A percentile compares a stretch with the other conserved stretches of the same genome.
Evolutionary conservation across 768 basidiomycete species (phyloP).

Genomic region (Strobilomyces dryophilus): DNA sequence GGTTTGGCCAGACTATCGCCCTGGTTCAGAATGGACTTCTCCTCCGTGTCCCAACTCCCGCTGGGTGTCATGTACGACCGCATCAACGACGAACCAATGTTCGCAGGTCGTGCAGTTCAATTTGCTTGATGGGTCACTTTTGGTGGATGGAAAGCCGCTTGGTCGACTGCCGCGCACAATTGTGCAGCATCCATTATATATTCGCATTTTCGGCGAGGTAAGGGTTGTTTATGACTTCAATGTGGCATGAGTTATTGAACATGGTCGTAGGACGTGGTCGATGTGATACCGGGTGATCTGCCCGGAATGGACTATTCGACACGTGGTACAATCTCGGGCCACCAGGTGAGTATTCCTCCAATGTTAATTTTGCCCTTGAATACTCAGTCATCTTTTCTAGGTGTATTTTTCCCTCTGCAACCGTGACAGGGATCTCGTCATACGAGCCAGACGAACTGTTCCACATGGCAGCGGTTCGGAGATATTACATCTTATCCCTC

Average conservation of each 20-base stretch:
- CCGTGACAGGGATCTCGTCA: conserved; percentile 2
- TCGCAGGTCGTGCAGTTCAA: background rate
- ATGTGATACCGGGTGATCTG: too few relatives aligned
- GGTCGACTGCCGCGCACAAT: too few relatives aligned
- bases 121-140: background rate
- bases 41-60: background rate
- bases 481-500: conserved; percentile 18
- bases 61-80: background rate
- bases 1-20: background rate
- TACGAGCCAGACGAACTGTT: background rate
- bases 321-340: too few relatives aligned
- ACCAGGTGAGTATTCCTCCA: too few relatives aligned
- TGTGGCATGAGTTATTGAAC: too few relatives aligned
- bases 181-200: too few relatives aligned
- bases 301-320: too few relatives aligned
- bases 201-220: too few relatives aligned
- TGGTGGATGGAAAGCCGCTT: background rate
- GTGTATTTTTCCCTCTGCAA: conserved; percentile 3
- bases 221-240: too few relatives aligned
- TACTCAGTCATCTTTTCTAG: background rate
- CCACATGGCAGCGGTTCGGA: background rate
- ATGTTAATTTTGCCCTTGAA: too few relatives aligned
- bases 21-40: background rate
- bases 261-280: too few relatives aligned
- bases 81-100: background rate